A percentile compares a stretch with the other conserved stretches of the same genome.
phyloP scores from a whole-genome alignment of 2,329 filamentous ascomycete genomes.

The Rutstroemia sp. region DNA sequence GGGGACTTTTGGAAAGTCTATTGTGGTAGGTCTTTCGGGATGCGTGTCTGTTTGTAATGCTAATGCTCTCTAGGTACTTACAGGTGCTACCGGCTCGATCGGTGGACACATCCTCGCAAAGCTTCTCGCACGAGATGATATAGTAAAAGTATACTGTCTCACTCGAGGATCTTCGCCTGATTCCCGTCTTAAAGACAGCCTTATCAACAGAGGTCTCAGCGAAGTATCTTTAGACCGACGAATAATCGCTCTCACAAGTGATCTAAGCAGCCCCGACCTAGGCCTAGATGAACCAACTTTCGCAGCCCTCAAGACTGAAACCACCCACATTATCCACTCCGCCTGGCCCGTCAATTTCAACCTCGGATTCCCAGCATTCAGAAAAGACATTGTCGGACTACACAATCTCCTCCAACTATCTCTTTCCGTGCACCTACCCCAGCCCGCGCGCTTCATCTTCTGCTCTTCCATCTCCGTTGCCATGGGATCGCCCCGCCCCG shows the following conservation, averaged over 20 bases:
- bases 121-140: conserved; percentile 47
- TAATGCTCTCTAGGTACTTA: conserved; percentile 37
- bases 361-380: conserved; percentile 41
- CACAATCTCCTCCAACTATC: conserved; percentile 36
- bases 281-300: conserved; percentile 31
- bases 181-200: conserved; percentile 28
- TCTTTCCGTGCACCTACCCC: conserved; percentile 22
- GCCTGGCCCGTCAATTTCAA: conserved; percentile 53
- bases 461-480: conserved; percentile 32
- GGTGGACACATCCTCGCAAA: conserved; percentile 52
- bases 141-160: conserved; percentile 45
- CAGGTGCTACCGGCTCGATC: conserved; percentile 57
- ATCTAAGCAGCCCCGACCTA: conserved; percentile 34
- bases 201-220: conserved; percentile 29
- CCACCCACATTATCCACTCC: conserved; percentile 41
- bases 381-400: conserved; percentile 35
- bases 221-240: conserved; percentile 27
- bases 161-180: conserved; percentile 35
- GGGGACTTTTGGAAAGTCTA: not conserved
- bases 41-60: not conserved
- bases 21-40: not conserved
- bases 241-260: conserved; percentile 33
- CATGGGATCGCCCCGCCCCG: conserved; percentile 21
- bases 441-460: conserved; percentile 31
- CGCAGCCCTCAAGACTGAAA: conserved; percentile 21